Base-by-base conservation (phyloP, 768 basidiomycete species). In the Auriscalpium orientale region DNA sequence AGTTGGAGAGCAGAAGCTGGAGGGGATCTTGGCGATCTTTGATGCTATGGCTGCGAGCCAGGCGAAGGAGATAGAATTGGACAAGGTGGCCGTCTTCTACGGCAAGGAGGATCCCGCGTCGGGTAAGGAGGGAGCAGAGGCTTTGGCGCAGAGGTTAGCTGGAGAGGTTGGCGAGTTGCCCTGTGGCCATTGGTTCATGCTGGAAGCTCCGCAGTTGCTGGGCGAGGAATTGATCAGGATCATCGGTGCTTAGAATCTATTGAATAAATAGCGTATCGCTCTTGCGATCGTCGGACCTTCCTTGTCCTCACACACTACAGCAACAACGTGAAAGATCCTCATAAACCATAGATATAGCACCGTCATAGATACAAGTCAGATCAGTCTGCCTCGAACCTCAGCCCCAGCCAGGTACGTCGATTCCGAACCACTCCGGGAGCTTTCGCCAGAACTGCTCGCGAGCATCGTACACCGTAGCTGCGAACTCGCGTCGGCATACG, bases 371-470 rank as follows among this genome's bases (percentile, higher is more conserved):
- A 28, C 28, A 28, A 28, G 28, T 28, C 28, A 28, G 28, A 28
- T 28, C 28, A 28, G 2, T 28, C 28, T 2, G 28, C 28, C 28
- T 28, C 28, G 28, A 28, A 7, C 28, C 28, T 28, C 28, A 60
- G 1, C 54, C 61, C 61, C 61, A 62, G 45, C 33, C 48, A 11
- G 51, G 22, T 18, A 57, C 50, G 21, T 61, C 61, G 16, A 62
- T 12, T 8, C 59, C 59, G 43, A 62, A 62, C 61, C 61, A 62
- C 45, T 48, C 58, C 1, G 61, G 61, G 12, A 62, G 40, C 40
- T 50, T 53, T n/a, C 56, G 43, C 61, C 61, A 62, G 22, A 62
- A 54, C 48, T 36, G 49, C 50, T 54, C 55, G 35, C 61, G 54
- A 3, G 56, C 59, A n/a, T 44, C 44, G n/a, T 57, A 51, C n/a